Evolutionary conservation across 257 asterid genomes (phyloP).

Genomic region (Rauvolfia tetraphylla): DNA sequence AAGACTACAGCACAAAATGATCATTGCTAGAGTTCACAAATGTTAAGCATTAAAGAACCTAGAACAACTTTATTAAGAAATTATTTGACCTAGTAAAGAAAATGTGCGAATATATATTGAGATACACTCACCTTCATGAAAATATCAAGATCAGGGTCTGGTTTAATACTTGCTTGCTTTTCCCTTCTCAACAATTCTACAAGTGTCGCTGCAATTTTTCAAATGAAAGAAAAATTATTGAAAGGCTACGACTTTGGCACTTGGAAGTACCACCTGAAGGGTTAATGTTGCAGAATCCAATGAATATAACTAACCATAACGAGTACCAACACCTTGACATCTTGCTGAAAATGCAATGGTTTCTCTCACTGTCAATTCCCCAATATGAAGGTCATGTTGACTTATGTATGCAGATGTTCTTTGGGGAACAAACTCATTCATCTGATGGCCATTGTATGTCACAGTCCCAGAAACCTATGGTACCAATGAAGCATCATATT

Average conservation of each 20-base stretch:
- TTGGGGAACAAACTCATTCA: slow-evolving; percentile 76
- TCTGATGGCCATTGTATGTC: slow-evolving; percentile 70
- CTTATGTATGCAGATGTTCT: slow-evolving; percentile 85
- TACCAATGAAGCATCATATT: neutral
- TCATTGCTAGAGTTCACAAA: neutral
- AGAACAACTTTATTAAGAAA: neutral
- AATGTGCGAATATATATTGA: neutral
- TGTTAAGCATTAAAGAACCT: neutral
- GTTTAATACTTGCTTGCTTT: slow-evolving; percentile 75
- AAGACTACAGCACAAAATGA: slow-evolving; percentile 1
- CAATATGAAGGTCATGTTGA: slow-evolving; percentile 79
- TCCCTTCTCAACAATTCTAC: slow-evolving; percentile 84
- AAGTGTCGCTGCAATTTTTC: slow-evolving; percentile 53
- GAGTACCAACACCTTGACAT: slow-evolving; percentile 89
- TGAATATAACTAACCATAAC: slow-evolving; percentile 47
- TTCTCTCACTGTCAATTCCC: slow-evolving; percentile 86
- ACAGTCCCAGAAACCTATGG: slow-evolving; percentile 63
- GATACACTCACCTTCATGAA: slow-evolving; percentile 66
- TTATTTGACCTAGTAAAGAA: neutral
- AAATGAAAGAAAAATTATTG: neutral
- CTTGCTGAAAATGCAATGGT: slow-evolving; percentile 85
- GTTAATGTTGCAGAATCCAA: neutral
- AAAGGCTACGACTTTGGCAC: neutral
- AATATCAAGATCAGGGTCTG: slow-evolving; percentile 81
- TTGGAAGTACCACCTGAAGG: neutral